phyloP scores from a whole-genome alignment of 139 green algal species.

The Coelastrella sp. region DNA sequence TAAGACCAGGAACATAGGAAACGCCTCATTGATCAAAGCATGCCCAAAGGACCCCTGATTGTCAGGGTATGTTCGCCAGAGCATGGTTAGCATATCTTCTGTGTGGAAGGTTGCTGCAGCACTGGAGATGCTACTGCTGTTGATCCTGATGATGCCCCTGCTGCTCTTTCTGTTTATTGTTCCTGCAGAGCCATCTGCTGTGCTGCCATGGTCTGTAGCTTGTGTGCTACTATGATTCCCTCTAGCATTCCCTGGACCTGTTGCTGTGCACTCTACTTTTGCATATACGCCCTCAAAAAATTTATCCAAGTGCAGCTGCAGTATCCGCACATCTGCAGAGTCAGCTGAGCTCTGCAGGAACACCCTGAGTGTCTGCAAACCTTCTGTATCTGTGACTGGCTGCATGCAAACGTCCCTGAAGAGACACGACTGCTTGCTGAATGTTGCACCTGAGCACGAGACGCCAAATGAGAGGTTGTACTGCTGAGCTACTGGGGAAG shows the following conservation, averaged over 20 bases:
- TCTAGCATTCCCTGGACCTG: too few species aligned
- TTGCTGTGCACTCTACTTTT: neutral
- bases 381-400: neutral
- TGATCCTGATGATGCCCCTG: neutral
- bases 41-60: conserved; percentile 8
- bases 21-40: conserved; percentile 33
- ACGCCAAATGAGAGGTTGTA: neutral
- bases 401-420: neutral
- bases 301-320: neutral
- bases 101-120: neutral
- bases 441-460: neutral
- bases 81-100: neutral
- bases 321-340: neutral
- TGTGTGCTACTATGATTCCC: too few species aligned
- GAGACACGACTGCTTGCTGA: conserved; percentile 13
- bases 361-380: neutral
- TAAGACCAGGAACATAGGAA: conserved; percentile 5
- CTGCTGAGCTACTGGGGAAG: too few species aligned
- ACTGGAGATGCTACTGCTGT: neutral
- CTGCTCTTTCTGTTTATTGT: neutral
- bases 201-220: neutral
- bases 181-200: neutral
- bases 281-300: neutral
- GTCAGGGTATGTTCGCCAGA: neutral
- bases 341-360: neutral